These are phyloP conservation scores for Russula lepida DNA, from an alignment of 768 basidiomycete species.

Conservation along the genomic window DNA sequence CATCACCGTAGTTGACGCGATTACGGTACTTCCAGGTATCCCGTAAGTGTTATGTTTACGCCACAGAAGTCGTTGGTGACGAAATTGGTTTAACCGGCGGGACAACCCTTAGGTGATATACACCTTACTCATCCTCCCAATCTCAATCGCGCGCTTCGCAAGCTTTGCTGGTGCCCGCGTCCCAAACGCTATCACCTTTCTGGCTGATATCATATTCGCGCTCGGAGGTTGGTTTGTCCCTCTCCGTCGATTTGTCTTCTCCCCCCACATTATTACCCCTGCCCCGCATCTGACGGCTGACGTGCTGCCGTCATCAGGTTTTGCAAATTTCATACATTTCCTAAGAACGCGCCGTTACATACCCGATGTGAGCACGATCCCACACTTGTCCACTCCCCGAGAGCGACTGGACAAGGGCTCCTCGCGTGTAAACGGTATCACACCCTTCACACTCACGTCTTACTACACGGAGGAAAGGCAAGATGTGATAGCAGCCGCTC, in stretches of 20 bases:
- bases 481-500: neutral
- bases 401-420: conserved; percentile 23
- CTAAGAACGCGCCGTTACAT: conserved; percentile 27
- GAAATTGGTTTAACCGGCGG: neutral
- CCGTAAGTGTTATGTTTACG: conserved; percentile 17
- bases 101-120: conserved; percentile 25
- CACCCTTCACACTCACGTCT: conserved; percentile 26
- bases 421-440: conserved; percentile 25
- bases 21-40: conserved; percentile 16
- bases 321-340: conserved; percentile 29
- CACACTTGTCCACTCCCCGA: conserved; percentile 25
- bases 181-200: conserved; percentile 28
- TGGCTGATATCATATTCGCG: conserved; percentile 29
- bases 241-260: neutral
- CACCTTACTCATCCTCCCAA: conserved; percentile 28
- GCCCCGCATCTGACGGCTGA: neutral
- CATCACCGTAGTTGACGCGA: neutral
- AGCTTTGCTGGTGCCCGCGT: conserved; percentile 25
- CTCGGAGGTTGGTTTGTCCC: conserved; percentile 24
- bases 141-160: conserved; percentile 29
- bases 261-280: no score
- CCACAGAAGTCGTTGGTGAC: no score
- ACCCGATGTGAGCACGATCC: conserved; percentile 24
- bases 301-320: conserved; percentile 20
- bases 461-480: neutral